Base-by-base conservation (phyloP, 2,329 filamentous ascomycete genomes). In the Drechslerella coelobrocha region DNA sequence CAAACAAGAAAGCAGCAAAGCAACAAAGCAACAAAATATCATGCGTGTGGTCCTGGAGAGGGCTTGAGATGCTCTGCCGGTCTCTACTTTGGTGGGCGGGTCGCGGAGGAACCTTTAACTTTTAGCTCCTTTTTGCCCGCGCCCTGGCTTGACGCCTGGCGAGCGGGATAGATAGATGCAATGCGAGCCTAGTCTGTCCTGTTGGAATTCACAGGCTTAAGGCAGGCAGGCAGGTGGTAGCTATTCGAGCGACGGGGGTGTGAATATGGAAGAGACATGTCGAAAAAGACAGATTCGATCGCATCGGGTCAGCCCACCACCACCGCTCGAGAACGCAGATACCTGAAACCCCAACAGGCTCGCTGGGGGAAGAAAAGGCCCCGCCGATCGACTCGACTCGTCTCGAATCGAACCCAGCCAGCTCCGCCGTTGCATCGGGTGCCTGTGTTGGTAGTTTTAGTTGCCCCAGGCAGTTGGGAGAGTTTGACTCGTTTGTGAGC, bases 381-480 rank as follows among this genome's bases (percentile, higher is more conserved):
- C 29, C 29, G 29, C 29, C 29, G 29, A 34, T 34, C 29, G 12
- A 12, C 29, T 34, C 29, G 29, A 34, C 29, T 34, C 29, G 29
- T 34, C 29, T 34, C 29, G 29, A 34, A 34, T 34, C 29, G 29
- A 34, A 34, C 12, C 34, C 4, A 39, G 12, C 34, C 12, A 14
- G 34, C 34, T 39, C 34, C 34, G 34, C 34, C 34, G 34, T 39
- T 39, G 34, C 34, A 39, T 39, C 34, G 34, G 34, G 34, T 37
- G n/a, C 37, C 21, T 39, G 29, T 43, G 56, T 34, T 52, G 45
- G 14, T 31, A 7, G 12, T 19, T 50, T 21, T 10, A 21, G 43
- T 34, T 43, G 45, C 41, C 56, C 26, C 23, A 41, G 39, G 43
- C 31, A 51, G 47, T 19, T 41, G 48, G 5, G 14, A 37, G 14